Base-by-base conservation (phyloP, 2,329 filamentous ascomycete species). In the Stagonosporopsis chrysanthemi region DNA sequence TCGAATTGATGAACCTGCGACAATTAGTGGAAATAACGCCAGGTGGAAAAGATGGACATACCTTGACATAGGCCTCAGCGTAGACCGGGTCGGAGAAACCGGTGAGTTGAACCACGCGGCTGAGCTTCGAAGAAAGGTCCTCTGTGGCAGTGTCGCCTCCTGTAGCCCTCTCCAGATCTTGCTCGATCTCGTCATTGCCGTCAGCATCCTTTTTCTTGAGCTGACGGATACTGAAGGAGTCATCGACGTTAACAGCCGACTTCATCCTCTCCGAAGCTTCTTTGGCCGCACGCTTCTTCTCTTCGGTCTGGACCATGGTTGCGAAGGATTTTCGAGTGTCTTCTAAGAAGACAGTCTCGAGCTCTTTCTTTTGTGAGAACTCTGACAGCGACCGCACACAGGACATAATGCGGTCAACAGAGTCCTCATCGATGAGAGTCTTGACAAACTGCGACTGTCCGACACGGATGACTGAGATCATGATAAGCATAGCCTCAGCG, bases 401-500 rank as follows among this genome's bases (percentile, higher is more conserved):
- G 36, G 92, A 92, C 95, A 99, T 98, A 76, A 99, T 94, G 69
- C 95, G 89, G 77, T 99, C 95, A n/a, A 98, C 86, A 0, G 95
- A 97, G 75, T 99, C 95, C 76, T 99, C 95, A 62, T 99, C 95
- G 63, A 99, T 98, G 2, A 92, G 91, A 1, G 92, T 90, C 81
- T 98, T 98, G 73, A 96, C 95, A 67, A 99, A 99, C 63, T 97
- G 92, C n/a, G 94, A 98, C 79, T 99, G 95, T 38, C 95, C 95
- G 59, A 97, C 95, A 46, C 95, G 92, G 65, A 99, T 92, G 66
- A 99, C 96, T 5, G 95, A 98, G 68, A 99, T 97, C 93, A 98
- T 97, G 75, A 99, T 98, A 50, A 99, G 85, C 95, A 99, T 99
- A 41, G 95, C 95, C 78, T 99, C 95, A 3, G 95, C 95, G 46